Base-by-base conservation (phyloP, 1,284 basidiomycete species). In the Cryptococcus depauperatus region DNA sequence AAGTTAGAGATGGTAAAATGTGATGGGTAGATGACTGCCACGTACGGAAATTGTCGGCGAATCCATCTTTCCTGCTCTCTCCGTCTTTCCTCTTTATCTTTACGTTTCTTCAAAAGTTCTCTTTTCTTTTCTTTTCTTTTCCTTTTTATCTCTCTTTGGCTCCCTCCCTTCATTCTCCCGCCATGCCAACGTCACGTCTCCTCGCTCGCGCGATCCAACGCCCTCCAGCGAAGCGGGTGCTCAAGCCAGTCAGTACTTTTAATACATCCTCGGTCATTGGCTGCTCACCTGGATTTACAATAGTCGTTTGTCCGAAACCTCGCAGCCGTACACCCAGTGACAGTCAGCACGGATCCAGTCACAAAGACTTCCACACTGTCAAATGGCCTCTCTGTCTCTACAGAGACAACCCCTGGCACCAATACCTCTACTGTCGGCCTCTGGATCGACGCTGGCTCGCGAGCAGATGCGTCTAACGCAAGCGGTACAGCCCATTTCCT, bases 401-500 rank as follows among this genome's bases (percentile, higher is more conserved):
- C 87, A 5, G 92, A 97, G 75, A 78, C 88, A 22, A 88, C 92
- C 57, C 80, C 90, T 19, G 83, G 89, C 68, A 85, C 90, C n/a
- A 87, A 93, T 74, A 97, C 93, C 11, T 93, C 93, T 14, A 98
- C 93, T 26, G 91, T 98, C 37, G 95, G 95, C 60, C 85, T 97
- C 48, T 99, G 92, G 92, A 95, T 98, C 65, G 93, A 97, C 68
- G 92, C 93, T 50, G 95, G 95, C 57, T 93, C 89, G 53, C 81
- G 95, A 51, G 91, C 90, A 52, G 95, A 99, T 79, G 93, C 85
- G 42, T 82, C 86, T 73, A 81, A 81, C 71, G 95, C 85, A 43
- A 95, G 86, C 63, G 93, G 95, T 44, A 95, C 91, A 7, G 95
- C 95, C 42, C 95, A 98, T 75, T 99, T 99, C 78, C 80, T 98